Percentiles rank a stretch among this genome's conserved stretches.
These are phyloP conservation scores for Botrytis fragariae DNA, from an alignment of 2,329 filamentous ascomycete genomes.

Conservation along the genomic window DNA sequence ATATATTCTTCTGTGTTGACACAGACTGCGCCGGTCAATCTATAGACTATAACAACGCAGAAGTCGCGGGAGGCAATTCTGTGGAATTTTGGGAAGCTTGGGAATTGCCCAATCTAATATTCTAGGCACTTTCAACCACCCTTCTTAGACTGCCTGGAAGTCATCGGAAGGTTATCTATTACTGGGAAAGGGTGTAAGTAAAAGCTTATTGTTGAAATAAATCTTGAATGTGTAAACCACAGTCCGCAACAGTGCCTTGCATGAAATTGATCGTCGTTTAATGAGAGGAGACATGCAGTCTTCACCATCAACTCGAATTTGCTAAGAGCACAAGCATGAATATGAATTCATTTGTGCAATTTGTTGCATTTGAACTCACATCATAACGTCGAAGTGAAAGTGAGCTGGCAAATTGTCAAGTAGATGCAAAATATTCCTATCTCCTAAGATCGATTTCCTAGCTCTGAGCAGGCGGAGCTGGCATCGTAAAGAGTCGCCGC, in stretches of 20 bases:
- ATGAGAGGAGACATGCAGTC: not conserved
- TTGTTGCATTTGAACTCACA: not conserved
- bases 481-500: not conserved
- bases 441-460: too few species aligned
- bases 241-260: not conserved
- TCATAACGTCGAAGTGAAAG: too few species aligned
- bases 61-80: not conserved
- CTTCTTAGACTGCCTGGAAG: fast-evolving
- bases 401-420: fast-evolving
- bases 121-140: not conserved
- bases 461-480: not conserved
- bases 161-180: not conserved
- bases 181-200: not conserved
- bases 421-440: too few species aligned
- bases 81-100: fast-evolving
- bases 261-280: fast-evolving
- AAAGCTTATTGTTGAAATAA: not conserved
- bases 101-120: not conserved
- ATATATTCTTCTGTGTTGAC: too few species aligned
- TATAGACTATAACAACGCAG: too few species aligned
- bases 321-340: not conserved
- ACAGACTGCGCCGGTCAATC: too few species aligned
- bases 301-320: fast-evolving
- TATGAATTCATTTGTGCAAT: not conserved
- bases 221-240: not conserved